Percentiles rank a stretch among this genome's conserved stretches.
Conservation (phyloP, 257 asterid species). For the Mentha longifolia region DNA sequence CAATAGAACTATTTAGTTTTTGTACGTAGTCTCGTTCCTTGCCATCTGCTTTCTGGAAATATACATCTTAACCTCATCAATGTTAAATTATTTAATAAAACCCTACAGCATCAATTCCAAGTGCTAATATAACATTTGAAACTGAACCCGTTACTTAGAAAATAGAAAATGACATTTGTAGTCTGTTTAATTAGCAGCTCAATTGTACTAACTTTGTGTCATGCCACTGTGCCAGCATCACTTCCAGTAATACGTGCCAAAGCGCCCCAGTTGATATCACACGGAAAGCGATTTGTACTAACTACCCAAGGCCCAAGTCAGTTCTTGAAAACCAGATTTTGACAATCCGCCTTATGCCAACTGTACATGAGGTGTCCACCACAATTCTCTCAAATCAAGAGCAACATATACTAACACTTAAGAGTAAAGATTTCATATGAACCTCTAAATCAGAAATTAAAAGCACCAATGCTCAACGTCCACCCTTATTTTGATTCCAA, state of each 20-base stretch:
- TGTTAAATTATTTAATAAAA: not conserved
- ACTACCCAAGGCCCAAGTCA: not conserved
- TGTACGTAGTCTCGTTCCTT: not conserved
- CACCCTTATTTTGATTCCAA: not conserved
- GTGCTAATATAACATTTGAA: slow-evolving; percentile 7
- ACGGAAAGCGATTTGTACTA: not conserved
- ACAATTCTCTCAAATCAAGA: not conserved
- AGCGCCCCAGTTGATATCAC: slow-evolving; percentile 1
- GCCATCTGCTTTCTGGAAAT: not conserved
- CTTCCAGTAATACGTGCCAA: slow-evolving; percentile 9
- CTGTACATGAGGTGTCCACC: not conserved
- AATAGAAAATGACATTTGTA: slow-evolving; percentile 19
- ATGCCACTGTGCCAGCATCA: not conserved
- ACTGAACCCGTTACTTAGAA: slow-evolving; percentile 9
- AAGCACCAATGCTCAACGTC: not conserved
- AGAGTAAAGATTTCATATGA: not conserved
- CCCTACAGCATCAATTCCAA: not conserved
- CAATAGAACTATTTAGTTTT: not conserved
- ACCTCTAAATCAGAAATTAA: slow-evolving; percentile 7
- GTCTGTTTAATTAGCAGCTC: slow-evolving; percentile 9
- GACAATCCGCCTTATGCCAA: not conserved
- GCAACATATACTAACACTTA: not conserved
- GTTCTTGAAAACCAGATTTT: not conserved
- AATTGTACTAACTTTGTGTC: slow-evolving; percentile 1
- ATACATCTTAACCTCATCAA: slow-evolving; percentile 8